These are phyloP conservation scores for Suillus subalutaceus DNA, from an alignment of 768 basidiomycete genomes.

Conservation along the genomic window DNA sequence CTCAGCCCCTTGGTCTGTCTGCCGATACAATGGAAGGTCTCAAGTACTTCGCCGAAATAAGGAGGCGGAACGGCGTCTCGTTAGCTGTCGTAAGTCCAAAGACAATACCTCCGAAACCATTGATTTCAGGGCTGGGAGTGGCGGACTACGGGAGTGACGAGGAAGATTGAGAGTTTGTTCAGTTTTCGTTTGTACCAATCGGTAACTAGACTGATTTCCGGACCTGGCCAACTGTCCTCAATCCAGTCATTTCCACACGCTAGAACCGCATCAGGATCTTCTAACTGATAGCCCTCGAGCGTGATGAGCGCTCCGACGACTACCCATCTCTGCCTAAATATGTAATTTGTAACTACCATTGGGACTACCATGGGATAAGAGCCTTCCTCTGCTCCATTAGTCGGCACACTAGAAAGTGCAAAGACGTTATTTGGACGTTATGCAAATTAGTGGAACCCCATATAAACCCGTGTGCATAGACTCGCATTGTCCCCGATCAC, in stretches of 20 bases:
- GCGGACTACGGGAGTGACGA: slow-evolving; percentile 81
- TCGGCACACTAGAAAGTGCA: not conserved
- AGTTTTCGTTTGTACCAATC: not conserved
- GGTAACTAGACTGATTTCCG: not conserved
- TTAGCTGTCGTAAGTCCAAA: slow-evolving; percentile 17
- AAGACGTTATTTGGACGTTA: not conserved
- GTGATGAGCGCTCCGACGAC: not conserved
- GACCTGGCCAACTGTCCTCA: not conserved
- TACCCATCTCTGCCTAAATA: not conserved
- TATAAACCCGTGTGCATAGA: not conserved
- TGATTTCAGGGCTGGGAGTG: slow-evolving; percentile 56
- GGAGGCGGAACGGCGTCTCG: slow-evolving; percentile 59
- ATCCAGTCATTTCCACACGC: not conserved
- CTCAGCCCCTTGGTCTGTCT: slow-evolving; percentile 59
- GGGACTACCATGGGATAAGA: too few species aligned
- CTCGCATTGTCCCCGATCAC: not conserved
- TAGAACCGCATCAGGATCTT: not conserved
- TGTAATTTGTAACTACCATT: not conserved
- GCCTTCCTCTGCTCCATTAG: not conserved
- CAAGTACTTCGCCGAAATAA: slow-evolving; percentile 89
- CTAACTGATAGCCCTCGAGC: not conserved
- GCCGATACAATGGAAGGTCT: slow-evolving; percentile 88
- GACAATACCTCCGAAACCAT: slow-evolving; percentile 31
- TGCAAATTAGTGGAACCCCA: not conserved
- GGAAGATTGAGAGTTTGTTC: slow-evolving; percentile 38